A percentile compares a stretch with the other conserved stretches of the same genome.
Conservation (phyloP, 2,329 filamentous ascomycete species). For the Penicillium rolfsii region DNA sequence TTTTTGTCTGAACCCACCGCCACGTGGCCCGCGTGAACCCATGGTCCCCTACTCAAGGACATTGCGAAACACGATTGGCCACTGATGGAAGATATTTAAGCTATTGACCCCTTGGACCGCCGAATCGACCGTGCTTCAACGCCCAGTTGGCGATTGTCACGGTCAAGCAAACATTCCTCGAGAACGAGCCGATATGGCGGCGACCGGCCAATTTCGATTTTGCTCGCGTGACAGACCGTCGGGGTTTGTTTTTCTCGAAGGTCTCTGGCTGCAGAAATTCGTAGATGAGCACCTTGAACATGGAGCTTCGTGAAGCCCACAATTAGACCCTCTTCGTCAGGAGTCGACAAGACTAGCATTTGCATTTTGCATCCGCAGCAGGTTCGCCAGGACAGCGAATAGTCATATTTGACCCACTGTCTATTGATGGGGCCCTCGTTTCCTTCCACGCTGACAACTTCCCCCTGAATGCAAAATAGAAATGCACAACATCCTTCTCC, state of each 20-base stretch:
- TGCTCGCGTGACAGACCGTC: background rate
- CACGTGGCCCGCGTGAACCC: background rate
- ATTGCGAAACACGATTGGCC: background rate
- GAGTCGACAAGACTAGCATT: background rate
- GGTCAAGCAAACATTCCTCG: background rate
- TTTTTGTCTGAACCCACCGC: background rate
- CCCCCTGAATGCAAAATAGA: background rate
- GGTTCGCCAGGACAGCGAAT: background rate
- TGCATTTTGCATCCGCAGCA: background rate
- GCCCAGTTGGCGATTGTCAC: background rate
- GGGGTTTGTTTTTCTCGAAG: background rate
- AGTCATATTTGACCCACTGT: background rate
- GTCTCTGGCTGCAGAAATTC: background rate
- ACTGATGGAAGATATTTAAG: background rate
- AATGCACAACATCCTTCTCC: slow-evolving; percentile 1
- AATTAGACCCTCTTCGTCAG: background rate
- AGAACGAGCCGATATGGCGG: background rate
- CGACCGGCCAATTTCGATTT: background rate
- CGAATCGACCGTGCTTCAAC: background rate
- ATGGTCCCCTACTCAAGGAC: background rate
- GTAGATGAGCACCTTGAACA: background rate
- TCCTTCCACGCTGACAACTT: background rate
- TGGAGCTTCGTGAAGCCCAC: background rate
- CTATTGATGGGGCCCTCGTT: background rate
- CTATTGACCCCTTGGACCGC: background rate